These are phyloP conservation scores for Tricholoma saponaceum DNA, from an alignment of 768 basidiomycete genomes.

Conservation along the genomic window DNA sequence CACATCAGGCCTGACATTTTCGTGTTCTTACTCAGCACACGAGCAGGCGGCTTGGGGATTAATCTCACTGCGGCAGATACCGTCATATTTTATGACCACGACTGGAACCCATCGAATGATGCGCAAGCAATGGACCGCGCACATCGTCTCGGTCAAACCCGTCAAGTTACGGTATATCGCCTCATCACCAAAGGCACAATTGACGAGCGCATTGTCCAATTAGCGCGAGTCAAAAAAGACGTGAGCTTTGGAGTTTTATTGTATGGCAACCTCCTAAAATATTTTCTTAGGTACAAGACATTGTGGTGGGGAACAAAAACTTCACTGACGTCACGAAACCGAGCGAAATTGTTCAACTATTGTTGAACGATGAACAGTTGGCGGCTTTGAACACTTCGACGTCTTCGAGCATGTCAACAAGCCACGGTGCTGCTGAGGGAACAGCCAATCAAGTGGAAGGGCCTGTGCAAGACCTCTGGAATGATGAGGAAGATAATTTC, in stretches of 20 bases:
- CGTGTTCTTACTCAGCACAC: conserved; percentile 85
- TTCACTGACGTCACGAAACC: conserved; percentile 91
- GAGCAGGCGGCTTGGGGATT: conserved; percentile 95
- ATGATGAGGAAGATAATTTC: conserved; percentile 85
- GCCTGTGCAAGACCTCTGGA: conserved; percentile 67
- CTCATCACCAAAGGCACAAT: conserved; percentile 92
- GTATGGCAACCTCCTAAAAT: conserved; percentile 4
- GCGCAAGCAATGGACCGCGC: conserved; percentile 99
- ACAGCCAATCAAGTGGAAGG: conserved; percentile 29
- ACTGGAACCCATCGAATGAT: conserved; percentile 97
- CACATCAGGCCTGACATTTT: conserved; percentile 74
- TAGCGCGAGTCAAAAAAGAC: conserved; percentile 96
- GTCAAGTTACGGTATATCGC: conserved; percentile 95
- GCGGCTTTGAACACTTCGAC: conserved; percentile 58
- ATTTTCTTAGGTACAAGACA: conserved; percentile 83
- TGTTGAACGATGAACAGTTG: conserved; percentile 93
- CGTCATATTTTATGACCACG: conserved; percentile 92
- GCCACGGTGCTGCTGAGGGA: conserved; percentile 17
- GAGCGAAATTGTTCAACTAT: conserved; percentile 92
- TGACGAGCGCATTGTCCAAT: conserved; percentile 94
- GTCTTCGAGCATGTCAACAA: conserved; percentile 29
- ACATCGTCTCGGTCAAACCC: conserved; percentile 93
- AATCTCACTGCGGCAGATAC: conserved; percentile 96
- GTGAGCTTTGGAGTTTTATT: conserved; percentile 37
- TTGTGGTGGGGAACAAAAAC: conserved; percentile 96